Base-by-base conservation (phyloP, 1,284 basidiomycete species). In the Ceratorhiza oryzae-sativae region DNA sequence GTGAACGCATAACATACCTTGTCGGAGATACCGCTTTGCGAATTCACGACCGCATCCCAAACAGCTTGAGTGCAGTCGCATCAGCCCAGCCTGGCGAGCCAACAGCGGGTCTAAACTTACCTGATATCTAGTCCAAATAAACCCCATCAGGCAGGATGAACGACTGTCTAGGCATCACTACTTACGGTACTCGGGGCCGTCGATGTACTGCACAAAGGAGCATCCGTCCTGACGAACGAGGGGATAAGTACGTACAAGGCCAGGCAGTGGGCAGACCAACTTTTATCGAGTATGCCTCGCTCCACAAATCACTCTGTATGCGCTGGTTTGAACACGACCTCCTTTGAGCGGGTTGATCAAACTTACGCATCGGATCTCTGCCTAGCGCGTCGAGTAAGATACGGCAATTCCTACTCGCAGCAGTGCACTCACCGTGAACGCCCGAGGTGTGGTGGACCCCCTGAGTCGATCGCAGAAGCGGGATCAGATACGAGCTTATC, bases 401-500 rank as follows among this genome's bases (percentile, higher is more conserved):
- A 30, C 46, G 10, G 62, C n/a, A 18, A 9, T 56, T 45, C 39
- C 20, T 23, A 32, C 30, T 27, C 13, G 3, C 5, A 56, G 30
- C 23, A 51, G 45, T 55, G 56, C 25, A 53, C 63, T 27, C 23
- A 68, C 63, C 63, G 63, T 68, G 63, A 68, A 68, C 39, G 63
- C 63, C 63, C 63, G 63, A 68, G 63, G 63, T 6, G 36, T 53
- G 49, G 63, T 68, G 4, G 63, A 68, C 6, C 63, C 63, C n/a
- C 63, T 68, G 51, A 25, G 36, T 53, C 63, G 63, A 68, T 68
- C 63, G 63, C 51, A 68, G 63, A 68, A 68, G 63, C 48, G 49
- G 51, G 48, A 68, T 68, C 51, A 68, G 63, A 68, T 56, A 56
- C 53, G 51, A 68, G 63, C 63, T 68, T 68, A 68, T 68, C 51